These are phyloP conservation scores for Salix purpurea DNA, from an alignment of 345 rosid species.

Conservation along the genomic window DNA sequence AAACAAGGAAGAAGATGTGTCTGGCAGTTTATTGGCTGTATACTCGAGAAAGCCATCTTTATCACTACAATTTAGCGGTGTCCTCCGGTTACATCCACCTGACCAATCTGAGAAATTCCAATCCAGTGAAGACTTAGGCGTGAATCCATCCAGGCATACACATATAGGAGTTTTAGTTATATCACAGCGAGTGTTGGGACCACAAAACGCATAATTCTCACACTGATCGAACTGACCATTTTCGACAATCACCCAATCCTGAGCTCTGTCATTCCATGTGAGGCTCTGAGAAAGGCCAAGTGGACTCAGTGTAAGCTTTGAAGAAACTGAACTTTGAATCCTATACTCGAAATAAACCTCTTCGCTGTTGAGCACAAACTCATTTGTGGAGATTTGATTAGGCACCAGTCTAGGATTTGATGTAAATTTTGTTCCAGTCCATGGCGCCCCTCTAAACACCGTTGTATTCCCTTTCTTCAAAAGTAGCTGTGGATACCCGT, in stretches of 20 bases:
- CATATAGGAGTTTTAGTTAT: not conserved
- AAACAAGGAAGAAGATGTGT: not conserved
- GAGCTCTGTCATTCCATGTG: not conserved
- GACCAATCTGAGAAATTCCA: not conserved
- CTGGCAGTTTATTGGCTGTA: not conserved
- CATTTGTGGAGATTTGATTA: not conserved
- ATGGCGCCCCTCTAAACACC: not conserved
- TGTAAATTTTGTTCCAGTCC: not conserved
- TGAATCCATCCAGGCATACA: not conserved
- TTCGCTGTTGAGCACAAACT: not conserved
- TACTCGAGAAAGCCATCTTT: not conserved
- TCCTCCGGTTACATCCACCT: not conserved
- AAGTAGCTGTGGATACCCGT: not conserved
- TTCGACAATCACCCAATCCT: not conserved
- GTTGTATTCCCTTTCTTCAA: not conserved
- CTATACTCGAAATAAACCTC: not conserved
- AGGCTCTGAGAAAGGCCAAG: not conserved
- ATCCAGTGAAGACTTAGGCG: not conserved
- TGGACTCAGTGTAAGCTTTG: not conserved
- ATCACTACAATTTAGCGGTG: not conserved
- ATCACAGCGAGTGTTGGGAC: not conserved
- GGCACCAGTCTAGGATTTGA: not conserved
- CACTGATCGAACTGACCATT: not conserved
- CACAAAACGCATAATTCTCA: not conserved
- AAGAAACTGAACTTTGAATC: not conserved